phyloP scores from a whole-genome alignment of 2,329 filamentous ascomycete genomes.

The Paradendryphiella salina region DNA sequence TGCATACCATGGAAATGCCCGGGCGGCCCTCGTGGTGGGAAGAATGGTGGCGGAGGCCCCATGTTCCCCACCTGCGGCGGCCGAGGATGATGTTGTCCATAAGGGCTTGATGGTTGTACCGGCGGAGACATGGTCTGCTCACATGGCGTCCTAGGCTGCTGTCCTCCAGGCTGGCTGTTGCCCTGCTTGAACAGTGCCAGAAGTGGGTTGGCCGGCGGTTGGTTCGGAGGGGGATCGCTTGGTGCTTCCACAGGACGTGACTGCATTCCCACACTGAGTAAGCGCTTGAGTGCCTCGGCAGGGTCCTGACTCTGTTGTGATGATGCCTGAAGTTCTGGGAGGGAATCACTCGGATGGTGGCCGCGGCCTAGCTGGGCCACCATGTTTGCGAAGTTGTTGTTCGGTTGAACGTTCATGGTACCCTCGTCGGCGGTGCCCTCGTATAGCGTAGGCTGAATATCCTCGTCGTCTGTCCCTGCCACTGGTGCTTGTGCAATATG shows the following conservation, averaged over 20 bases:
- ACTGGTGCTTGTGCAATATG: slow-evolving; percentile 24
- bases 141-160: slow-evolving; percentile 52
- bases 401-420: slow-evolving; percentile 13
- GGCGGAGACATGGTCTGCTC: slow-evolving; percentile 58
- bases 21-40: slow-evolving; percentile 42
- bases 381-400: slow-evolving; percentile 37
- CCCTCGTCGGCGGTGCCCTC: slow-evolving; percentile 34
- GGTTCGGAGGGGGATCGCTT: slow-evolving; percentile 32
- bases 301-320: slow-evolving; percentile 47
- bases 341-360: slow-evolving; percentile 32
- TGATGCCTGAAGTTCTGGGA: slow-evolving; percentile 34
- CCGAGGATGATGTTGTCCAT: slow-evolving; percentile 58
- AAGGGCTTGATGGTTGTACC: slow-evolving; percentile 59
- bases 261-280: slow-evolving; percentile 52
- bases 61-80: slow-evolving; percentile 55
- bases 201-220: slow-evolving; percentile 51
- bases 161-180: slow-evolving; percentile 21
- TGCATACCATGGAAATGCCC: slow-evolving; percentile 30
- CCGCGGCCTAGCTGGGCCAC: slow-evolving; percentile 36
- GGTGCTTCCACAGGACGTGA: slow-evolving; percentile 43
- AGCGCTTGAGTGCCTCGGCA: slow-evolving; percentile 57
- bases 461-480: slow-evolving; percentile 39
- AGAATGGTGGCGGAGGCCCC: slow-evolving; percentile 56
- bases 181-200: slow-evolving; percentile 57
- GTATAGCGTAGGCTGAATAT: slow-evolving; percentile 33